Evolutionary conservation across 306 rosid species (phyloP), one percentile per base, ranked within the genome.

Genomic region (Fagus sylvatica): DNA sequence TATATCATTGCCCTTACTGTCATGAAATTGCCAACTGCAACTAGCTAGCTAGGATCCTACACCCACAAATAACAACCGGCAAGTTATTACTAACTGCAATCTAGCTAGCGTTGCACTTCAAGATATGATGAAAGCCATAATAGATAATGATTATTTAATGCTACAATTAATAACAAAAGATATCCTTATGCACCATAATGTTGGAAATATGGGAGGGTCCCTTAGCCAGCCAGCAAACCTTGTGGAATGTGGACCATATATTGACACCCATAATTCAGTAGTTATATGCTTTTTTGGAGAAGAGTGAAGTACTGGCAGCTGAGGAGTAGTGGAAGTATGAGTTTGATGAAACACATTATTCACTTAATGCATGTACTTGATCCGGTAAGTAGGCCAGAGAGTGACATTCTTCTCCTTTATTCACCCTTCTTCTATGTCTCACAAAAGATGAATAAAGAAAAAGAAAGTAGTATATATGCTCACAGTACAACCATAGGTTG

Each of bases 141-240:
- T 5, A 15, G 69, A 36, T 15, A 36, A 1, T 15, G 13, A 28
- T 37, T n/a, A 8, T 66, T 78, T 49, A 12, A 71, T 19, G 76
- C 30, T 37, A 39, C 19, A 36, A 56, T 71, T 66, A 37, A 66
- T 10, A 37, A 66, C 10, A 39, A 7, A n/a, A 40, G 22, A 39
- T n/a, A 66, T 39, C 11, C 53, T 28, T 74, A 70, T 53, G 16
- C 82, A 74, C 74, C 69, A 64, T 40, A 60, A 40, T 60, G 41
- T 49, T 17, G 54, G 53, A 66, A 69, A 75, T 22, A 22, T 76
- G 71, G 55, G 77, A 34, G 84, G 87, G 81, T 76, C 84, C 81
- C 81, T 16, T 75, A 2, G 76, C 84, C 84, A 84, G 90, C 85
- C 78, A 74, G 81, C 53, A 81, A 81, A 79, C 82, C 74, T 82